Conservation (phyloP, 2,329 filamentous ascomycete genomes). For the Hypoxylon rubiginosum region DNA sequence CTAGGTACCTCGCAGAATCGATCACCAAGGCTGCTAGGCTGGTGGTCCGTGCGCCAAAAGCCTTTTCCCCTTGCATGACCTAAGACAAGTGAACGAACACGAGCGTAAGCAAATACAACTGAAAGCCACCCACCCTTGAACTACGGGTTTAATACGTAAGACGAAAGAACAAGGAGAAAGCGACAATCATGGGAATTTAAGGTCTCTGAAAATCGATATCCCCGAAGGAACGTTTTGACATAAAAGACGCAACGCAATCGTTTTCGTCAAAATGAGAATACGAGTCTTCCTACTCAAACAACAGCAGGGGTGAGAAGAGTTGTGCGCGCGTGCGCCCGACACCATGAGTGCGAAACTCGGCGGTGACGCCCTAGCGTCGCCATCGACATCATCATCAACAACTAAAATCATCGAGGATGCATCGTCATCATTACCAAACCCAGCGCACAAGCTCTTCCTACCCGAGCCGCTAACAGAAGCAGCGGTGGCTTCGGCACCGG, state of each 20-base stretch:
- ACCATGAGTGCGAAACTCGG: slow-evolving; percentile 15
- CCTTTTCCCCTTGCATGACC: no score
- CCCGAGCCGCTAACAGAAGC: slow-evolving; percentile 4
- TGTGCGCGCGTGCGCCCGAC: not conserved
- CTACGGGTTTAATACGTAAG: no score
- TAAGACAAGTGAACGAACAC: not conserved
- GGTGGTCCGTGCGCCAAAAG: slow-evolving; percentile 29
- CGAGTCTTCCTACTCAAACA: not conserved
- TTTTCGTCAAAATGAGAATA: not conserved
- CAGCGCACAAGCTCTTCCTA: slow-evolving; percentile 14
- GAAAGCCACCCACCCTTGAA: not conserved
- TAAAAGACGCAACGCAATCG: not conserved
- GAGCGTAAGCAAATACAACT: not conserved
- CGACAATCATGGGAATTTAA: not conserved
- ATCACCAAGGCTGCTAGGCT: not conserved
- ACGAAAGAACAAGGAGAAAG: not conserved
- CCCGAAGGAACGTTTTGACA: not conserved
- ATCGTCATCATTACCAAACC: no score
- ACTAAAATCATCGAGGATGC: not conserved
- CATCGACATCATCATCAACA: not conserved
- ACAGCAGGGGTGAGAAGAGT: slow-evolving; percentile 10
- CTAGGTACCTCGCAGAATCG: no score
- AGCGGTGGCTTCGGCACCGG: no score
- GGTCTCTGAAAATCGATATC: not conserved
- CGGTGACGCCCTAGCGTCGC: slow-evolving; percentile 13